phyloP scores from a whole-genome alignment of 108 stramenopile genomes.

The Fistulifera solaris region DNA sequence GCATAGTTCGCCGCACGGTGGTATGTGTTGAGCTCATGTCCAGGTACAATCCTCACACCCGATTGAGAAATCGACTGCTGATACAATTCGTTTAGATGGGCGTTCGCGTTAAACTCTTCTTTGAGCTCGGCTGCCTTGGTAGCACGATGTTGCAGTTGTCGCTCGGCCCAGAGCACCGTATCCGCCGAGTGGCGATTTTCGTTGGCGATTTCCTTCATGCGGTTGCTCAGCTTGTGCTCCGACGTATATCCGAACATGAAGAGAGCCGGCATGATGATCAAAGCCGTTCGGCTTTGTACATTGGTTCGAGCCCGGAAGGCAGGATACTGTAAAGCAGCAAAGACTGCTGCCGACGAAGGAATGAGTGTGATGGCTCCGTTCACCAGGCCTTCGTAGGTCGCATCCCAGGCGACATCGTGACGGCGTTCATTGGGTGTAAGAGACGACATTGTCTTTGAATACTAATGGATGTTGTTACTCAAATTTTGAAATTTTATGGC shows the following conservation, averaged over 20 bases:
- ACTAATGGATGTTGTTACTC: not conserved
- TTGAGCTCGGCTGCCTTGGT: slow-evolving; percentile 11
- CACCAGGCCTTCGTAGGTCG: slow-evolving; percentile 8
- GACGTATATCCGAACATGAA: slow-evolving; percentile 57
- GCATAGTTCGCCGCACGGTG: slow-evolving; percentile 70
- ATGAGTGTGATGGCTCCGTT: slow-evolving; percentile 5
- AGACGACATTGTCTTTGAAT: not conserved
- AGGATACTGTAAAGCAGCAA: slow-evolving; percentile 3
- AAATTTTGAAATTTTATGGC: no score
- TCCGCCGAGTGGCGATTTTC: slow-evolving; percentile 50
- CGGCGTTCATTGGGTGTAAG: slow-evolving; percentile 6
- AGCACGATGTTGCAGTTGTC: slow-evolving; percentile 19
- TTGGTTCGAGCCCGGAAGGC: slow-evolving; percentile 31
- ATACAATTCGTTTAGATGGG: slow-evolving; percentile 39
- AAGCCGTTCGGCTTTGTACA: slow-evolving; percentile 62
- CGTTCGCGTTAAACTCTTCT: slow-evolving; percentile 4
- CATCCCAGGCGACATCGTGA: slow-evolving; percentile 4
- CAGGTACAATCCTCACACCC: slow-evolving; percentile 65
- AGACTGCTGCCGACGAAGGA: not conserved
- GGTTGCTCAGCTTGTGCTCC: slow-evolving; percentile 51
- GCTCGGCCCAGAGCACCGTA: slow-evolving; percentile 66
- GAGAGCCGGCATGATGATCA: slow-evolving; percentile 69
- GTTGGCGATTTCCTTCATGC: slow-evolving; percentile 63
- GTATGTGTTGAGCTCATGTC: slow-evolving; percentile 29
- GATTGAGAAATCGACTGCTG: slow-evolving; percentile 42